Conservation (phyloP, 352 stramenopile species). For the Globisporangium radiosum region DNA sequence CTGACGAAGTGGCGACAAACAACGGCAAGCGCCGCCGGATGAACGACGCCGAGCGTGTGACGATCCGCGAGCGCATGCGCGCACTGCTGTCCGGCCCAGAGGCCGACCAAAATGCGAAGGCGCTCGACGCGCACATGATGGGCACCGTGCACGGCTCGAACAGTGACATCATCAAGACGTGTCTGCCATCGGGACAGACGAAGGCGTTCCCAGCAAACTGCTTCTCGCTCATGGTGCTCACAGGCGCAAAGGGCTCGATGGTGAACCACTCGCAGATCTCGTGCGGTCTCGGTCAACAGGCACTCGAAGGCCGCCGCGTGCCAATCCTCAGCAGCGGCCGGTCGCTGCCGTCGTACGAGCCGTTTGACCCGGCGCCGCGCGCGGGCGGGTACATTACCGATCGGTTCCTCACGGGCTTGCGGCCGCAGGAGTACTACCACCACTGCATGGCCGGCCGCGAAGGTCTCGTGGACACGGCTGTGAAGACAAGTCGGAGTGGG, state of each 20-base stretch:
- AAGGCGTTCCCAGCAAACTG: slow-evolving; percentile 98
- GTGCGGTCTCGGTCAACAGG: slow-evolving; percentile 98
- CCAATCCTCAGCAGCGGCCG: slow-evolving; percentile 96
- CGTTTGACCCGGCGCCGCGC: slow-evolving; percentile 96
- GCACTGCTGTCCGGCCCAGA: slow-evolving; percentile 64
- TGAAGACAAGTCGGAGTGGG: slow-evolving; percentile 99
- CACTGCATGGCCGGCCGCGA: slow-evolving; percentile 99
- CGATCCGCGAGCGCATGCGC: slow-evolving; percentile 75
- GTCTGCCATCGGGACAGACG: slow-evolving; percentile 94
- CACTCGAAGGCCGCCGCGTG: slow-evolving; percentile 97
- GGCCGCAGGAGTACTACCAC: slow-evolving; percentile 99
- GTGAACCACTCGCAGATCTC: slow-evolving; percentile 99
- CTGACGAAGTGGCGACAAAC: slow-evolving; percentile 25
- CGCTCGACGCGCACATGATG: slow-evolving; percentile 88
- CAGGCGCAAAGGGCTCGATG: slow-evolving; percentile 99
- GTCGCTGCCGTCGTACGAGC: slow-evolving; percentile 97
- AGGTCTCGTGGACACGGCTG: slow-evolving; percentile 97
- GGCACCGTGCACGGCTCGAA: slow-evolving; percentile 86
- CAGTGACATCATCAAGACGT: slow-evolving; percentile 98
- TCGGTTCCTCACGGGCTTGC: slow-evolving; percentile 97
- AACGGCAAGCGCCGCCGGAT: slow-evolving; percentile 73
- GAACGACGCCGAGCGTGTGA: slow-evolving; percentile 68
- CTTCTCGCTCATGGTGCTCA: slow-evolving; percentile 99
- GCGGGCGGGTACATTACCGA: slow-evolving; percentile 99
- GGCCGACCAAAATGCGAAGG: slow-evolving; percentile 66